These are phyloP conservation scores for Calocybe cyanea DNA, from an alignment of 768 basidiomycete genomes.

Conservation along the genomic window DNA sequence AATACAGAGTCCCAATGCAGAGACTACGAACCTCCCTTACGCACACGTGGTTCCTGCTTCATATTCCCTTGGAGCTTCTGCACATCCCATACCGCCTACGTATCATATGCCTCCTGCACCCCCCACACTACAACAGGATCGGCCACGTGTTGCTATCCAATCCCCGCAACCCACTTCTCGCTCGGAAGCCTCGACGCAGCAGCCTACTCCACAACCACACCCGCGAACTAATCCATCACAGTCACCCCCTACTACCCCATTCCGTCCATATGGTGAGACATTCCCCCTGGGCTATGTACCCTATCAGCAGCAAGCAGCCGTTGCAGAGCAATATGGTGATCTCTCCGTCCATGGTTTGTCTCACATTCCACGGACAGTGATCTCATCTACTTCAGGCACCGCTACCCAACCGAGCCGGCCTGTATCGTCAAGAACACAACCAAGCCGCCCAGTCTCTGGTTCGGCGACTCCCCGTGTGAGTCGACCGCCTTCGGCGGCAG, in stretches of 20 bases:
- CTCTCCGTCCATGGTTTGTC: constrained; percentile 1
- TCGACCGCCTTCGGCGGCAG: not conserved
- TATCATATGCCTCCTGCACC: not conserved
- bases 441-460: constrained; percentile 1
- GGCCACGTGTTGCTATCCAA: not conserved
- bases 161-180: not conserved
- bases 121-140: not conserved
- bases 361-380: not conserved
- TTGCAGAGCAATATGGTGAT: constrained; percentile 6
- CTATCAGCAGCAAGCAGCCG: constrained; percentile 6
- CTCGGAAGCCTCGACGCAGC: not conserved
- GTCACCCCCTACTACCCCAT: not conserved
- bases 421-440: not conserved
- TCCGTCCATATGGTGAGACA: constrained; percentile 4
- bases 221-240: not conserved
- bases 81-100: not conserved
- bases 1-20: not conserved
- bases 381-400: not conserved
- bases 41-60: not conserved
- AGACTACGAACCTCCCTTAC: not conserved
- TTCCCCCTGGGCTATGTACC: constrained; percentile 16
- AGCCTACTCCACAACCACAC: not conserved
- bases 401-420: not conserved
- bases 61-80: not conserved
- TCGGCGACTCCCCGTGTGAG: not conserved